phyloP scores from a whole-genome alignment of 2,329 filamentous ascomycete species.

The Trichoderma sp. region DNA sequence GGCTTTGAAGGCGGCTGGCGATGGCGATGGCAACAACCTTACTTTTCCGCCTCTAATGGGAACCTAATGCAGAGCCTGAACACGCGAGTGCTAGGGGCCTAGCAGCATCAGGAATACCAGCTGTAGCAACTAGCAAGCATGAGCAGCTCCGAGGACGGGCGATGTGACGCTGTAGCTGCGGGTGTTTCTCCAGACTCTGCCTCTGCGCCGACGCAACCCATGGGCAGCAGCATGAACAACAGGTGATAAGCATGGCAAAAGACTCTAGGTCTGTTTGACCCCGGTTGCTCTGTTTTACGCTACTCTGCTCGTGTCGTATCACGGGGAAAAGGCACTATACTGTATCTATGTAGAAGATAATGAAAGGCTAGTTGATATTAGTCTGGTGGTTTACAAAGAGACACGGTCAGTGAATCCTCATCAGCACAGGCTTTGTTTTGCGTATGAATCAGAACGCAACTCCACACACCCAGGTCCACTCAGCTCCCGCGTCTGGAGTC shows the following conservation, averaged over 20 bases:
- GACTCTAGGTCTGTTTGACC: not conserved
- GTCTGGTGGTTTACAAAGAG: not conserved
- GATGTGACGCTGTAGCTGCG: conserved; percentile 20
- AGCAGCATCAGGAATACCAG: not conserved
- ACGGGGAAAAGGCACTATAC: not conserved
- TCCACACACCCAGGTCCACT: conserved; percentile 18
- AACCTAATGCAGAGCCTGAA: not conserved
- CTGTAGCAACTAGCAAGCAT: conserved; percentile 4
- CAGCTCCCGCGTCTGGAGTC: conserved; percentile 2
- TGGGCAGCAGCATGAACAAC: not conserved
- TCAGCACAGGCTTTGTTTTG: not conserved
- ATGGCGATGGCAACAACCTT: not conserved
- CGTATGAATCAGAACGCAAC: conserved; percentile 1
- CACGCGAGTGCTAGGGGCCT: not conserved
- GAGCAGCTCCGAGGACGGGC: conserved; percentile 13
- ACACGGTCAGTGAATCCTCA: not conserved
- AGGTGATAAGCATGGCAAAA: conserved; percentile 18
- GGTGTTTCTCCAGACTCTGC: conserved; percentile 16
- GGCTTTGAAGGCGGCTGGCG: not conserved
- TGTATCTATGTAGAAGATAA: not conserved
- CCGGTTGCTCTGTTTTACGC: not conserved
- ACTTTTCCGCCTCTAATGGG: not conserved
- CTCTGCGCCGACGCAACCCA: conserved; percentile 23
- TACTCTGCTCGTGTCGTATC: not conserved
- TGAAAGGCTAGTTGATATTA: not conserved